phyloP scores from a whole-genome alignment of 139 green algal genomes.

The Chlamydomonas urium region DNA sequence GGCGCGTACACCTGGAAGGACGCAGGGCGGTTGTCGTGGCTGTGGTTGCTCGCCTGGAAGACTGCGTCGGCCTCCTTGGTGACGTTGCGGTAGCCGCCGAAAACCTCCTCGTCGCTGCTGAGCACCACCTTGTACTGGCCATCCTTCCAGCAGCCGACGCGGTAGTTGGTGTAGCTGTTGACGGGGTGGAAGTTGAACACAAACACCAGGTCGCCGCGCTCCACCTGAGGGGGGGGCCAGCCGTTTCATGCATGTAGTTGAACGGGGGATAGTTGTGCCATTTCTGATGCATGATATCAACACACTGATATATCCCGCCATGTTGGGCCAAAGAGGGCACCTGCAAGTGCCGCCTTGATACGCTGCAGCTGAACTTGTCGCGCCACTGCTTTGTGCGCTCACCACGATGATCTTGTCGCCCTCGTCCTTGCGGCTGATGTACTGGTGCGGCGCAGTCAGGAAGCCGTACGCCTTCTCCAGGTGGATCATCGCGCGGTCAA shows the following conservation, averaged over 20 bases:
- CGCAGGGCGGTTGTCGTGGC: conserved; percentile 66
- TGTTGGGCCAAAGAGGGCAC: too few species aligned
- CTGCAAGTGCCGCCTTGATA: too few species aligned
- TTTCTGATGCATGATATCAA: too few species aligned
- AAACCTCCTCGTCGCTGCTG: conserved; percentile 79
- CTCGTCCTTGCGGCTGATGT: conserved; percentile 71
- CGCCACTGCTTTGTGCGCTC: too few species aligned
- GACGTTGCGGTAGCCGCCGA: conserved; percentile 82
- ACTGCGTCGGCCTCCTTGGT: conserved; percentile 69
- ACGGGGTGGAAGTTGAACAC: conserved; percentile 99
- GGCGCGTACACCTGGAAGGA: conserved; percentile 59
- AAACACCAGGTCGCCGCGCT: conserved; percentile 94
- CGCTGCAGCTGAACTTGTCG: too few species aligned
- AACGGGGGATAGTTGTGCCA: too few species aligned
- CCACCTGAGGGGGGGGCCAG: too few species aligned
- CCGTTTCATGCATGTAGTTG: too few species aligned
- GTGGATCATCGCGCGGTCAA: conserved; percentile 89
- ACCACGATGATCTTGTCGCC: conserved; percentile 92
- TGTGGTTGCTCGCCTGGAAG: conserved; percentile 32
- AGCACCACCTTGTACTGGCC: conserved; percentile 42
- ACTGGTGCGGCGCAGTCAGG: conserved; percentile 72
- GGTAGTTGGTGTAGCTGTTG: conserved; percentile 86
- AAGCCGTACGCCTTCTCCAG: conserved; percentile 94
- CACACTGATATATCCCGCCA: too few species aligned
- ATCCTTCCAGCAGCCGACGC: conserved; percentile 72